Percentiles rank a stretch among this genome's conserved stretches.
Evolutionary conservation across 164 flowering plant genomes (phyloP).

Genomic region (Chimonanthus salicifolius): DNA sequence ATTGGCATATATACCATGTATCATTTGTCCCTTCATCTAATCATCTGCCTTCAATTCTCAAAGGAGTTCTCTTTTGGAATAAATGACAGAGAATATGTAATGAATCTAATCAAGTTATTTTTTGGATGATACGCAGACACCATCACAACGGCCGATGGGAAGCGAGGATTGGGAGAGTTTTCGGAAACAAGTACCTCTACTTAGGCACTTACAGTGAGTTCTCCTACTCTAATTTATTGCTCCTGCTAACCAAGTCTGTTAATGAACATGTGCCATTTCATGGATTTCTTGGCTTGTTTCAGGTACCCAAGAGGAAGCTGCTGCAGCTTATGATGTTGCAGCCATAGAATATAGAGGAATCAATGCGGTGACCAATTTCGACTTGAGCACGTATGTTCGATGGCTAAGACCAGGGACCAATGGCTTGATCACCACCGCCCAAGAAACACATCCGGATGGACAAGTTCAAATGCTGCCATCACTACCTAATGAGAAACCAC

Average conservation of each 20-base stretch:
- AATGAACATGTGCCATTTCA: too few relatives aligned
- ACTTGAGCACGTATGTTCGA: conserved; percentile 56
- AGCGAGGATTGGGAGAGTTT: conserved; percentile 69
- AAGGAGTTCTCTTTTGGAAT: too few relatives aligned
- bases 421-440: conserved; percentile 15
- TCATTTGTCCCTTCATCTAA: not conserved
- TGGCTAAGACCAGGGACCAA: conserved; percentile 52
- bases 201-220: conserved; percentile 56
- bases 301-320: conserved; percentile 46
- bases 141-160: conserved; percentile 80
- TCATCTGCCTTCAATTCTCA: not conserved
- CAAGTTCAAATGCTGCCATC: not conserved
- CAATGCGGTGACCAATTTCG: conserved; percentile 69
- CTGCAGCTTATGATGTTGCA: conserved; percentile 50
- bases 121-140: conserved; percentile 30
- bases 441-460: conserved; percentile 18
- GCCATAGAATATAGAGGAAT: conserved; percentile 68
- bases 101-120: not conserved
- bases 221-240: not conserved
- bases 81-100: too few relatives aligned
- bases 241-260: too few relatives aligned
- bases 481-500: conserved; percentile 1
- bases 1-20: too few relatives aligned
- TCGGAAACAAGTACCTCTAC: conserved; percentile 72
- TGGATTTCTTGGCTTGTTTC: not conserved